phyloP scores from a whole-genome alignment of 139 green algal species.

The Volvox africanus region DNA sequence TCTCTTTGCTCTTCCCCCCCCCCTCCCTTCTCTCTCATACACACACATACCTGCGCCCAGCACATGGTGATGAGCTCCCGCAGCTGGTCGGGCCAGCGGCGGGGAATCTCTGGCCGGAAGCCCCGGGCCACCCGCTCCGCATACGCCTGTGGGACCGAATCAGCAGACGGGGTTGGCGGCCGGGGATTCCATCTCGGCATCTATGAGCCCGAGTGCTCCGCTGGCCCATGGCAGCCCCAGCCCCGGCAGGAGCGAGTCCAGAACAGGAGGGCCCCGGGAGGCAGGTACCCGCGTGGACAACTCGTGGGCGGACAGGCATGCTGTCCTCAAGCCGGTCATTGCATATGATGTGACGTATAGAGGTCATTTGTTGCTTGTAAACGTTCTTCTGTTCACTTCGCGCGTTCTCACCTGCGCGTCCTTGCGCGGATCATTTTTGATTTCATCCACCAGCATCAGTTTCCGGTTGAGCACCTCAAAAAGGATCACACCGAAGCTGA shows the following conservation, averaged over 20 bases:
- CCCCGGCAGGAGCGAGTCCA: no score
- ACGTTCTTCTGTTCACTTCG: no score
- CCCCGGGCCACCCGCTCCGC: constrained; percentile 65
- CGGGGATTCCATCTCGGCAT: not conserved
- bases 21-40: not conserved
- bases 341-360: no score
- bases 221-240: no score
- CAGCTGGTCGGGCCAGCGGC: constrained; percentile 55
- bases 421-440: constrained; percentile 68
- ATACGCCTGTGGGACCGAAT: constrained; percentile 52
- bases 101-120: constrained; percentile 62
- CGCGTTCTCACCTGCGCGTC: constrained; percentile 58
- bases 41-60: constrained; percentile 58
- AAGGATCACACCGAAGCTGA: constrained; percentile 57
- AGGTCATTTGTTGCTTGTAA: no score
- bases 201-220: not conserved
- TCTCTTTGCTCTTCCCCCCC: not conserved
- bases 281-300: no score
- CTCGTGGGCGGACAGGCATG: no score
- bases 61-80: constrained; percentile 61
- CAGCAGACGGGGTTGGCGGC: not conserved
- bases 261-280: no score
- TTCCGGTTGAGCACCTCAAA: constrained; percentile 65
- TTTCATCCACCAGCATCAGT: constrained; percentile 70
- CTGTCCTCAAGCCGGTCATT: no score